Conservation (phyloP, 2,329 filamentous ascomycete species). For the Cladosporium phlei region DNA sequence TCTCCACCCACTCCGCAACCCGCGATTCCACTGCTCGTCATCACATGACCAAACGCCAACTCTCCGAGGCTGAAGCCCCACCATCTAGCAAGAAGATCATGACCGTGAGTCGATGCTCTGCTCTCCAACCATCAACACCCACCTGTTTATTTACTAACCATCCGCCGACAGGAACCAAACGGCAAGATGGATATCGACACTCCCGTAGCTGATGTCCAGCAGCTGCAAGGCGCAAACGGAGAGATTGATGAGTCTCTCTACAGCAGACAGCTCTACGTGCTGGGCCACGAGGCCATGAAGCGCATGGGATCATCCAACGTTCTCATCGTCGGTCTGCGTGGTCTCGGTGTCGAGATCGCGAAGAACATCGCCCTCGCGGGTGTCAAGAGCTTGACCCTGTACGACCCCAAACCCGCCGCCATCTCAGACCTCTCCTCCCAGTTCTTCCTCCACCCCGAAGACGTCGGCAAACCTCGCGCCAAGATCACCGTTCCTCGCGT, state of each 20-base stretch:
- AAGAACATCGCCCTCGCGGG: constrained; percentile 98
- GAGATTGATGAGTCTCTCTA: constrained; percentile 66
- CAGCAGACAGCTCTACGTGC: constrained; percentile 64
- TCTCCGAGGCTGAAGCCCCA: constrained; percentile 37
- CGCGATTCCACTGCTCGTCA: constrained; percentile 7
- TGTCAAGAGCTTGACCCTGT: constrained; percentile 92
- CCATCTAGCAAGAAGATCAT: constrained; percentile 46
- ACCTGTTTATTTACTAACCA: no score
- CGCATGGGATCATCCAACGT: constrained; percentile 96
- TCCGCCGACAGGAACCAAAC: constrained; percentile 31
- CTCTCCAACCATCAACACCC: no score
- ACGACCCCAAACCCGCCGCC: constrained; percentile 78
- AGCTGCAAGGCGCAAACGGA: constrained; percentile 52
- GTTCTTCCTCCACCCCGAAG: constrained; percentile 85
- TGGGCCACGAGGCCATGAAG: constrained; percentile 87
- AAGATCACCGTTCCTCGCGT: constrained; percentile 81
- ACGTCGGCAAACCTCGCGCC: constrained; percentile 89
- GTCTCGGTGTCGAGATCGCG: constrained; percentile 93
- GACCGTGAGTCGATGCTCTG: constrained; percentile 45
- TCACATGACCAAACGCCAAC: constrained; percentile 13
- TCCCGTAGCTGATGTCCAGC: constrained; percentile 53
- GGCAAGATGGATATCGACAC: constrained; percentile 59
- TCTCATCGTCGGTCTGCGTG: constrained; percentile 84
- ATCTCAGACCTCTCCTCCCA: constrained; percentile 92
- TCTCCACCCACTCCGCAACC: constrained; percentile 1